Base-by-base conservation (phyloP, 352 stramenopile species). In the Globisporangium rhizosaccharum region DNA sequence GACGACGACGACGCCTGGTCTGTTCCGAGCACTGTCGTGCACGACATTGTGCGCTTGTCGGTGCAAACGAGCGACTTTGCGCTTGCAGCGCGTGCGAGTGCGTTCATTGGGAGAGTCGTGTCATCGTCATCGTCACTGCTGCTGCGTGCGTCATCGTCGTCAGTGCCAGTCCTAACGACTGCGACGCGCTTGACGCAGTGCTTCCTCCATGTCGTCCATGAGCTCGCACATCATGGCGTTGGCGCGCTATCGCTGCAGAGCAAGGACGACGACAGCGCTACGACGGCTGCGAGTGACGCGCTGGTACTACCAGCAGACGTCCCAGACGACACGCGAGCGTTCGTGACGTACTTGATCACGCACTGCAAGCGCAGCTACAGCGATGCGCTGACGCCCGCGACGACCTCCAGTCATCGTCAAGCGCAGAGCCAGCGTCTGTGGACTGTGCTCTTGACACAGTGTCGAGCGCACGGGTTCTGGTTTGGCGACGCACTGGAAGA, bases 401-500 rank as follows among this genome's bases (percentile, higher is more conserved):
- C 33, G 14, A 14, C 14, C 25, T 63, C 50, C 15, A 10, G n/a
- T 10, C 18, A 11, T 6, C 50, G 37, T 26, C 17, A 20, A 37
- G 17, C 11, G 3, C 67, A 63, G 54, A 62, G 67, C 18, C 42
- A 67, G 36, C 28, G 39, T 1, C 68, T 78, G 23, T 84, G 72
- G 70, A 57, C 47, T 45, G 23, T 66, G 36, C 52, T 79, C 33
- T 48, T 87, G 17, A 39, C 26, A 7, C 52, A 65, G 23, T 87
- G 69, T 28, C 61, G 51, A 30, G 46, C 54, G 26, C 72, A 73
- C 48, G 76, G 75, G 4, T 65, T 88, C 7, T 87, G 74, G 76
- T 75, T 66, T 48, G 41, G 57, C 5, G 59, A 54, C 14, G 54
- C 54, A 0, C 18, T 42, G 8, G 55, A 68, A 28, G 52, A 62